Percentiles rank a stretch among this genome's conserved stretches.
Evolutionary conservation across 164 flowering plant species (phyloP).

Genomic region (grape (Vitis vinifera)): DNA sequence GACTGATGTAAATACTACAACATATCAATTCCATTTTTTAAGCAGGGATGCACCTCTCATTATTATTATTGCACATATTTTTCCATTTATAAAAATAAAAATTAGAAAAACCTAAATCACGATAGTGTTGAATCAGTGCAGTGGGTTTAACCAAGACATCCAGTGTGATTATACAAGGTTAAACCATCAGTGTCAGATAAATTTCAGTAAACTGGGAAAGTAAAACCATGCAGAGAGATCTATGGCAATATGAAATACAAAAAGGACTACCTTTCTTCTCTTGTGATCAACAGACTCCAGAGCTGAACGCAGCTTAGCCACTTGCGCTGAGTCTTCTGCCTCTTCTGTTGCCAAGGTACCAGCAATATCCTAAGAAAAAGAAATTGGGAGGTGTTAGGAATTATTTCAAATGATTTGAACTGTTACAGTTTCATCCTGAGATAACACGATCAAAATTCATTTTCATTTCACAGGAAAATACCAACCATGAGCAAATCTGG

Average conservation of each 20-base stretch:
- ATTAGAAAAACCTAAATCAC: no score
- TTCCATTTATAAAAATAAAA: no score
- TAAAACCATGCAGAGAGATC: neutral
- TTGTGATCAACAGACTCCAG: conserved; percentile 98
- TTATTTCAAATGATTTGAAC: neutral
- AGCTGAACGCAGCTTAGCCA: conserved; percentile 92
- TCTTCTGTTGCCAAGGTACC: conserved; percentile 93
- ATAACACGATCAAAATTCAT: neutral
- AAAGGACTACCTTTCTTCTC: conserved; percentile 77
- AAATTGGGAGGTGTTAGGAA: neutral
- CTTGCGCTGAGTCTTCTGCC: conserved; percentile 86
- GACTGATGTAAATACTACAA: no score
- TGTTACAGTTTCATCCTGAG: neutral
- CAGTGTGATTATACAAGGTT: no score
- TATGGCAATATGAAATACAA: neutral
- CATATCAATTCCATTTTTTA: no score
- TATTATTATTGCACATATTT: no score
- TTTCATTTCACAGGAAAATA: neutral
- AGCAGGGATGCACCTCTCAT: no score
- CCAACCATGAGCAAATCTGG: neutral
- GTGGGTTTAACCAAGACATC: no score
- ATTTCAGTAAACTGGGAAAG: neutral
- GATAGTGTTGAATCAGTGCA: no score
- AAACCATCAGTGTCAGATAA: no score
- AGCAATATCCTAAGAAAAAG: conserved; percentile 76